A percentile compares a stretch with the other conserved stretches of the same genome.
phyloP scores from a whole-genome alignment of 176 grass and related monocot genomes.

The Thalia dealbata region DNA sequence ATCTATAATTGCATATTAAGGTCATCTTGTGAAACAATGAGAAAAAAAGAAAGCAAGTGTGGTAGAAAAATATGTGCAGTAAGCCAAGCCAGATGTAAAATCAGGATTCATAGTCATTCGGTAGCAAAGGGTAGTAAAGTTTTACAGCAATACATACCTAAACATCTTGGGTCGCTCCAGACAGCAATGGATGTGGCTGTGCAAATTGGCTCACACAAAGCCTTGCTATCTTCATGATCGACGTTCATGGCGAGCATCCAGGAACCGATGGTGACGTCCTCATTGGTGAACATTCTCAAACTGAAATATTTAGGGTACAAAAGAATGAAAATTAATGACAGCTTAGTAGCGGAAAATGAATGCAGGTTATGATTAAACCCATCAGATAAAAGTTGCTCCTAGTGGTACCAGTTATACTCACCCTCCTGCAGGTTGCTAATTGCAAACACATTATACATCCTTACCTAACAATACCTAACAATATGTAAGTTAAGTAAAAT shows the following conservation, averaged over 20 bases:
- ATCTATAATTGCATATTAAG: neutral
- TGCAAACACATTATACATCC: neutral
- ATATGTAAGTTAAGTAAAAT: too few species aligned
- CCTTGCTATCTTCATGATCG: constrained; percentile 37
- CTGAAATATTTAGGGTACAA: constrained; percentile 26
- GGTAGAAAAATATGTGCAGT: neutral
- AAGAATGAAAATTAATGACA: neutral
- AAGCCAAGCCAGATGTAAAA: neutral
- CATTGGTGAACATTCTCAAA: constrained; percentile 94
- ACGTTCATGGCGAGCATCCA: constrained; percentile 55
- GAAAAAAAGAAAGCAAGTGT: neutral
- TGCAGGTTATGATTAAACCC: too few species aligned
- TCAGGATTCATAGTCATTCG: neutral
- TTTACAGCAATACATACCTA: constrained; percentile 19
- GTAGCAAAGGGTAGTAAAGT: neutral
- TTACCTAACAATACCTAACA: neutral
- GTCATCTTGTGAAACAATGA: neutral
- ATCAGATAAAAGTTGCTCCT: neutral
- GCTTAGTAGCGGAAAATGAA: too few species aligned
- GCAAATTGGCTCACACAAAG: constrained; percentile 33
- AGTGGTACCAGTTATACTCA: too few species aligned
- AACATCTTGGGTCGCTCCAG: constrained; percentile 32
- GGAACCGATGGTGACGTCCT: constrained; percentile 46
- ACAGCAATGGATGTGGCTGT: constrained; percentile 35
- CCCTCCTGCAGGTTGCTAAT: too few species aligned